Evolutionary conservation across 331 rosid species (phyloP).

Genomic region (Arachis monticola): DNA sequence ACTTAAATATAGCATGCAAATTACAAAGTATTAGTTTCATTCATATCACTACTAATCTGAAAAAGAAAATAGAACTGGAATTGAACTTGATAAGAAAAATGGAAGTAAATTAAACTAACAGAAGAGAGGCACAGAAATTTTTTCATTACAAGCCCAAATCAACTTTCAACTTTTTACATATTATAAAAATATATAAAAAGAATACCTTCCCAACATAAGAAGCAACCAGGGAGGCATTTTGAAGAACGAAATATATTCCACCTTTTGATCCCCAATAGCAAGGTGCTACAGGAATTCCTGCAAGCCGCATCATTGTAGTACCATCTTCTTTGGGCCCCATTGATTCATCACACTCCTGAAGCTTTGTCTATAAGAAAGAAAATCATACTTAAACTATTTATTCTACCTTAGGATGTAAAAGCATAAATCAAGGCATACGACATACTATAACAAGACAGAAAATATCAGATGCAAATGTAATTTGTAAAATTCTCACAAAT

Average conservation of each 20-base stretch:
- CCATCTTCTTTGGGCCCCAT: neutral
- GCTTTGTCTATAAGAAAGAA: too few relatives aligned
- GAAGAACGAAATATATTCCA: slow-evolving; percentile 37
- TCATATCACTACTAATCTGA: neutral
- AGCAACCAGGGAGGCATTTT: too few relatives aligned
- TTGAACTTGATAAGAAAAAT: neutral
- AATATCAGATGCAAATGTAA: too few relatives aligned
- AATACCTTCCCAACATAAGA: too few relatives aligned
- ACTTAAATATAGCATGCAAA: neutral
- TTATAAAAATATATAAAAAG: too few relatives aligned
- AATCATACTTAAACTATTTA: too few relatives aligned
- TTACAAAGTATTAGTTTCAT: neutral
- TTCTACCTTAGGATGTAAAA: too few relatives aligned
- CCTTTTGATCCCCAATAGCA: neutral
- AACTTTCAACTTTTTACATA: neutral
- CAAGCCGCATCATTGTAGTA: neutral
- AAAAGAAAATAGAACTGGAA: too few relatives aligned
- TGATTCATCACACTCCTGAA: too few relatives aligned
- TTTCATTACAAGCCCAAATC: neutral
- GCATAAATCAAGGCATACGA: neutral
- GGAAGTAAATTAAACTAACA: neutral
- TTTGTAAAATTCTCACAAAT: too few relatives aligned
- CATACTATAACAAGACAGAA: neutral
- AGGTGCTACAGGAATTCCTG: slow-evolving; percentile 18
- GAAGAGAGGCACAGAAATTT: neutral